A percentile compares a stretch with the other conserved stretches of the same genome.
phyloP scores from a whole-genome alignment of 1,139 yeast genomes.

The Blastobotrys illinoisensis region DNA sequence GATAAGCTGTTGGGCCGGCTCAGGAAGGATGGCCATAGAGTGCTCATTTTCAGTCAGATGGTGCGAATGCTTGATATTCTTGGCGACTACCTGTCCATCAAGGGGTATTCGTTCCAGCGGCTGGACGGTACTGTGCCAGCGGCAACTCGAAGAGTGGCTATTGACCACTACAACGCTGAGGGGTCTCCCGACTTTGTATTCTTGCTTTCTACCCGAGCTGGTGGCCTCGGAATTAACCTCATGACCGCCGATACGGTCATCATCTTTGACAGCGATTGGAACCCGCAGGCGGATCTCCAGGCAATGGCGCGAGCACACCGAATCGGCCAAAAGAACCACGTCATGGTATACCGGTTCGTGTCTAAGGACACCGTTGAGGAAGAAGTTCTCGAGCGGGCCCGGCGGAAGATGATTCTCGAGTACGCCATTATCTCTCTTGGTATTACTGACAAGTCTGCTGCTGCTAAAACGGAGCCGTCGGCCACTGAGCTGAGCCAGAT shows the following conservation, averaged over 20 bases:
- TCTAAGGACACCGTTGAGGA: slow-evolving; percentile 97
- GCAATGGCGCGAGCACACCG: slow-evolving; percentile 99
- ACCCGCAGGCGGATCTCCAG: slow-evolving; percentile 96
- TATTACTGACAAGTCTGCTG: slow-evolving; percentile 65
- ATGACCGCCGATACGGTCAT: slow-evolving; percentile 99
- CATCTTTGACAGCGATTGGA: slow-evolving; percentile 98
- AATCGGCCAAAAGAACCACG: slow-evolving; percentile 97
- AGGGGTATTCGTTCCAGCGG: slow-evolving; percentile 88
- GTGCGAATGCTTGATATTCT: slow-evolving; percentile 91
- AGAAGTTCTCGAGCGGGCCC: slow-evolving; percentile 91
- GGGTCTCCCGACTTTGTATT: slow-evolving; percentile 91
- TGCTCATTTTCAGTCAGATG: slow-evolving; percentile 93
- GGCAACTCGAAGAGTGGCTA: slow-evolving; percentile 85
- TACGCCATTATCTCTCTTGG: slow-evolving; percentile 96
- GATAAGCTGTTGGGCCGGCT: slow-evolving; percentile 83
- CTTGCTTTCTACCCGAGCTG: slow-evolving; percentile 90
- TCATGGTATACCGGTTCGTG: slow-evolving; percentile 92
- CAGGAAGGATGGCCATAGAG: slow-evolving; percentile 92
- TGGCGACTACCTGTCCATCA: slow-evolving; percentile 86
- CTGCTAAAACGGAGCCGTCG: slow-evolving; percentile 65
- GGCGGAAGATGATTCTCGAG: slow-evolving; percentile 96
- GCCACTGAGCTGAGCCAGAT: slow-evolving; percentile 86
- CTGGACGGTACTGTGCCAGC: slow-evolving; percentile 97
- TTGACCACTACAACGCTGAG: slow-evolving; percentile 94
- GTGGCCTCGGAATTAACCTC: slow-evolving; percentile 95